Evolutionary conservation across 2,329 filamentous ascomycete genomes (phyloP).

Genomic region (Alternaria brassicicola): DNA sequence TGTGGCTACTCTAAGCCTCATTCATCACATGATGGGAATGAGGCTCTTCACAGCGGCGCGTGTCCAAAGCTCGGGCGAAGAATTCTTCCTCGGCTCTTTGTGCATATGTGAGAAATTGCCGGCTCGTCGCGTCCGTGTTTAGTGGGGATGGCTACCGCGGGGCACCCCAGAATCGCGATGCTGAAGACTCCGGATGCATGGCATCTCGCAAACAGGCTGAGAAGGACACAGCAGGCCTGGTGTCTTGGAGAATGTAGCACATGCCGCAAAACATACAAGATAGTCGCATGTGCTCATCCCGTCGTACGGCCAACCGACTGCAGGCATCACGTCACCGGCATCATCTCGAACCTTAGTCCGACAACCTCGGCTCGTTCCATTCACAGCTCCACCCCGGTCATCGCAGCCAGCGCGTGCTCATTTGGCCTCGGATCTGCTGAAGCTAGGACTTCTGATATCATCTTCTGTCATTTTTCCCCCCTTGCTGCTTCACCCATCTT

Average conservation of each 20-base stretch:
- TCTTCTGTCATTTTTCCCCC: conserved; percentile 14
- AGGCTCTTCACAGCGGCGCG: neutral
- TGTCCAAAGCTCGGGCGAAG: conserved; percentile 4
- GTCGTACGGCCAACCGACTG: conserved; percentile 15
- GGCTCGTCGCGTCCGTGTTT: conserved; percentile 9
- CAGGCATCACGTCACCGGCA: conserved; percentile 13
- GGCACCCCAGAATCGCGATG: conserved; percentile 8
- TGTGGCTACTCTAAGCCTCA: neutral
- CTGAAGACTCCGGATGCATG: neutral
- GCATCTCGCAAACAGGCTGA: neutral
- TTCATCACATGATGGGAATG: neutral
- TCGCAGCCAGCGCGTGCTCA: conserved; percentile 27
- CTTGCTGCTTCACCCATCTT: conserved; percentile 12
- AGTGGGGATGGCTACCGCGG: conserved; percentile 6
- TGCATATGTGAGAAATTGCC: conserved; percentile 1
- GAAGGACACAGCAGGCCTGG: neutral
- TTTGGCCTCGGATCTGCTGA: conserved; percentile 30
- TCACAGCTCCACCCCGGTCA: conserved; percentile 23
- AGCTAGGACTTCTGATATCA: conserved; percentile 22
- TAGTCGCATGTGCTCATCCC: conserved; percentile 4
- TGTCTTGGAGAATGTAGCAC: neutral
- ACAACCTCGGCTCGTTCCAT: conserved; percentile 11
- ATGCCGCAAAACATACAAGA: neutral
- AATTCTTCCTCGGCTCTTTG: conserved; percentile 8
- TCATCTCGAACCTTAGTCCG: conserved; percentile 22